Conservation (phyloP, 148 eudicot genomes). For the Bassia scoparia region DNA sequence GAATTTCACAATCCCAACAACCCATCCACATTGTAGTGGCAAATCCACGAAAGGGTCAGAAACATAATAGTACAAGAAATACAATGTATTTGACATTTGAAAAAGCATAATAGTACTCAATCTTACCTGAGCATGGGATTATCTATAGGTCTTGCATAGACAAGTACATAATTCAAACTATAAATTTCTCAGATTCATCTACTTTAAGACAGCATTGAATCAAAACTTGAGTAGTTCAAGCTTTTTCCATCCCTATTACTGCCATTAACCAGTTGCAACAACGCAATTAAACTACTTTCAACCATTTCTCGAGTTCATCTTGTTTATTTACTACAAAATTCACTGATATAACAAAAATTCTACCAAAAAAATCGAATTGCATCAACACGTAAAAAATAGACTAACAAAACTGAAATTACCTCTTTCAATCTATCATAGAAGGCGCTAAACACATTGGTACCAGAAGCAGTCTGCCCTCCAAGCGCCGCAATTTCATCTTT, state of each 20-base stretch:
- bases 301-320: too few relatives aligned
- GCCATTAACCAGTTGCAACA: too few relatives aligned
- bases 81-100: neutral
- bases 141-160: too few relatives aligned
- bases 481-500: conserved; percentile 98
- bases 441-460: conserved; percentile 84
- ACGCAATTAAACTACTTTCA: too few relatives aligned
- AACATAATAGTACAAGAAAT: neutral
- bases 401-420: conserved; percentile 30
- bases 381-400: neutral
- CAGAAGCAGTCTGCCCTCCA: conserved; percentile 84
- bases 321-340: too few relatives aligned
- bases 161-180: too few relatives aligned
- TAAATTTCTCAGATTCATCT: neutral
- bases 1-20: conserved; percentile 8
- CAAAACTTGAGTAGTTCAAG: too few relatives aligned
- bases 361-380: neutral
- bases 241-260: too few relatives aligned
- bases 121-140: too few relatives aligned
- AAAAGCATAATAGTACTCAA: too few relatives aligned
- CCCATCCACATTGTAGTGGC: neutral
- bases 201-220: neutral
- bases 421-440: conserved; percentile 94
- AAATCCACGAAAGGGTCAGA: neutral
- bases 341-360: too few relatives aligned